A percentile compares a stretch with the other conserved stretches of the same genome.
Conservation (phyloP, 176 grass and related monocot genomes). For the maize (Zea mays) region Zm-B73-REFERENCE-NAM-5.0 NC_050101.1:106770001-106770500, state of each 20-base stretch:
- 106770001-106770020: too few relatives aligned
- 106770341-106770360: slow-evolving; percentile 75
- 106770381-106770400: slow-evolving; percentile 82
- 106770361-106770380: slow-evolving; percentile 59
- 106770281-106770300: slow-evolving; percentile 76
- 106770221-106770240: too few relatives aligned
- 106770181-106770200: too few relatives aligned
- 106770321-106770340: slow-evolving; percentile 90
- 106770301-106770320: slow-evolving; percentile 67
- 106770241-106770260: not conserved
- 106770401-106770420: slow-evolving; percentile 81
- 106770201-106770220: too few relatives aligned
- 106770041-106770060: too few relatives aligned
- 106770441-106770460: slow-evolving; percentile 22
- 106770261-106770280: slow-evolving; percentile 79
- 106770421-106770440: not conserved
- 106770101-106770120: too few relatives aligned
- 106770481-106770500: not conserved
- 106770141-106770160: too few relatives aligned
- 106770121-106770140: too few relatives aligned
- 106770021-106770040: too few relatives aligned
- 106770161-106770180: too few relatives aligned
- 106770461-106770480: not conserved
- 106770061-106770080: too few relatives aligned
- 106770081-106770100: too few relatives aligned